Base-by-base conservation (phyloP, 495 filamentous ascomycete genomes). In the Neurospora tetrasperma region DNA sequence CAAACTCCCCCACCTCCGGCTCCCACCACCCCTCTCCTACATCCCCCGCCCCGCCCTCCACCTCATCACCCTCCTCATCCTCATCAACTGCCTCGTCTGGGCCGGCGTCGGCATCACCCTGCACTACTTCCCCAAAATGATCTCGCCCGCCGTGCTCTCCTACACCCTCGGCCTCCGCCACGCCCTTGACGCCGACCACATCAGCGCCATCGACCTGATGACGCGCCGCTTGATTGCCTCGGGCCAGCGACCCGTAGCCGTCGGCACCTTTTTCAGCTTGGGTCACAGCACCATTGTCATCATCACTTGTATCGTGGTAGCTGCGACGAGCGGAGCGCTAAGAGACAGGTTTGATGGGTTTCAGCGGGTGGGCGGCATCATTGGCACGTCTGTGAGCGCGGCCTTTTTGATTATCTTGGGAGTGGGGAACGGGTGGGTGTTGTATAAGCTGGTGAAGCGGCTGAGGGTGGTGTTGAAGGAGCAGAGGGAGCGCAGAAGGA, bases 161-260 rank as follows among this genome's bases (percentile, higher is more conserved):
- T 97, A 96, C 80, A 94, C 94, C 0, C 86, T 99, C 7, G 95
- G 96, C 8, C 87, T 99, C 27, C 89, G 96, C 70, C 95, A 99
- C 86, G 96, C 96, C 4, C 89, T 98, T 69, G 96, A 98, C 79
- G 96, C 96, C 18, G 95, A 99, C 81, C 96, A 99, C 82, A 98
- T 99, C 81, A 90, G 91, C 69, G 95, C 94, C 70, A 98, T 98
- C 75, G 96, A 98, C 83, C 86, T 98, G 16, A 97, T 96, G 92
- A 98, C 95, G 6, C 88, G 96, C 38, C 88, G 94, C 12, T 87
- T 98, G n/a, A 87, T 98, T 62, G 95, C 95, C 27, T 88, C 92
- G 0, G 94, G 94, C 18, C 92, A 94, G 79, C 88, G 88, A 9
- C 94, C 95, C 9, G 94, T 95, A n/a, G 92, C 94, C 1, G 94